Evolutionary conservation across 345 rosid genomes (phyloP).

Genomic region (Syzygium jambos): DNA sequence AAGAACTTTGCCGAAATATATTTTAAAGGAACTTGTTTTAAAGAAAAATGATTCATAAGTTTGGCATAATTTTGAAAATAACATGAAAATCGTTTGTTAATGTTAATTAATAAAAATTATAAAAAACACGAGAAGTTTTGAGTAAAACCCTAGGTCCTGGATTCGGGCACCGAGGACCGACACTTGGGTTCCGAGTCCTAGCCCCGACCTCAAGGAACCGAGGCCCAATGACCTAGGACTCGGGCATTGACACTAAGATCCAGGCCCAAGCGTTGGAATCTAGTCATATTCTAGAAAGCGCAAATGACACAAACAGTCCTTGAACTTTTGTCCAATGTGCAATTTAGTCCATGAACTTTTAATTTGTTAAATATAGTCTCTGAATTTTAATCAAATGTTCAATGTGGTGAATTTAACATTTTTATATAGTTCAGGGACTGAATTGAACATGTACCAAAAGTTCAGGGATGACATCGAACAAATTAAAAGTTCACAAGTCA

Average conservation of each 20-base stretch:
- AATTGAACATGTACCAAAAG: too few species aligned
- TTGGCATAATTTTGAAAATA: neutral
- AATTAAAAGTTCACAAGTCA: too few species aligned
- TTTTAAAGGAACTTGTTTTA: neutral
- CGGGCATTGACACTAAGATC: neutral
- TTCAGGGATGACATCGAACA: too few species aligned
- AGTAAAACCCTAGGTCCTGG: neutral
- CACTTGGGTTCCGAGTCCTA: fast-evolving
- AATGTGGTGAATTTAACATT: too few species aligned
- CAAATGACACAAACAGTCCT: too few species aligned
- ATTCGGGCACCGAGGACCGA: neutral
- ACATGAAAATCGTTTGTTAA: neutral
- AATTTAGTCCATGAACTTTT: too few species aligned
- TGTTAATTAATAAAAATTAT: neutral
- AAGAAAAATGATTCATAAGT: neutral
- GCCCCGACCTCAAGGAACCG: fast-evolving
- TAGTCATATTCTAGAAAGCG: fast-evolving
- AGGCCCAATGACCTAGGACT: neutral
- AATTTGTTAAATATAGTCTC: too few species aligned
- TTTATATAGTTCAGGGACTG: too few species aligned
- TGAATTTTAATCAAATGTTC: too few species aligned
- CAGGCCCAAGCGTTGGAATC: neutral
- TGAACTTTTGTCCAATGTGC: too few species aligned
- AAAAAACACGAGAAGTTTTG: neutral
- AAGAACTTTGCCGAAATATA: neutral